Percentiles rank a stretch among this genome's conserved stretches.
phyloP scores from a whole-genome alignment of 2,329 filamentous ascomycete genomes.

The Hypoxylon sp. region DNA sequence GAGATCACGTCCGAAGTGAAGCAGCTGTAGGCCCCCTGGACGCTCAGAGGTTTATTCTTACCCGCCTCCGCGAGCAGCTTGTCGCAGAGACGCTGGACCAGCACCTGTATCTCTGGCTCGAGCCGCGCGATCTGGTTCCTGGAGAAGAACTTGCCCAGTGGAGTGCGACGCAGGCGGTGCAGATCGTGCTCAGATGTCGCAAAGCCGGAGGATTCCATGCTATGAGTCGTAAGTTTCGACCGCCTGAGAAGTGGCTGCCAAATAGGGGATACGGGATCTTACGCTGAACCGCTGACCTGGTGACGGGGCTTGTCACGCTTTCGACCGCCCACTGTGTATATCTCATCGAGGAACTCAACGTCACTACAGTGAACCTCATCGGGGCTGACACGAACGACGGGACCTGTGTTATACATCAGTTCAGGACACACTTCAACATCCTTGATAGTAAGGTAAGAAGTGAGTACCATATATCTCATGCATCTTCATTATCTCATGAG shows the following conservation, averaged over 20 bases:
- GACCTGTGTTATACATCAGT: slow-evolving; percentile 31
- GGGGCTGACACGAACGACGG: slow-evolving; percentile 40
- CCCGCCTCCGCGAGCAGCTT: slow-evolving; percentile 46
- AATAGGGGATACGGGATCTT: slow-evolving; percentile 7
- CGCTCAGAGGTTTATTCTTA: slow-evolving; percentile 24
- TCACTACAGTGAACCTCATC: slow-evolving; percentile 42
- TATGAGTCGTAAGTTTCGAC: slow-evolving; percentile 11
- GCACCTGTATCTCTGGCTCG: slow-evolving; percentile 50
- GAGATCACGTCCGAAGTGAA: slow-evolving; percentile 47
- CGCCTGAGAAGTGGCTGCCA: not conserved
- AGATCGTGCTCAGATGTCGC: slow-evolving; percentile 49
- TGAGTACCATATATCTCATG: slow-evolving; percentile 43
- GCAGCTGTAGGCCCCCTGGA: slow-evolving; percentile 43
- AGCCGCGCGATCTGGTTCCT: slow-evolving; percentile 51
- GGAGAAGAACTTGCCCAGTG: slow-evolving; percentile 55
- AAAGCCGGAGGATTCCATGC: slow-evolving; percentile 37
- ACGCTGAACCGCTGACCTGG: slow-evolving; percentile 31
- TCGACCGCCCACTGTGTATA: slow-evolving; percentile 32
- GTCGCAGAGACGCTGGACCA: slow-evolving; percentile 51
- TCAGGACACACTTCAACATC: not conserved
- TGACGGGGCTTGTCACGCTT: slow-evolving; percentile 39
- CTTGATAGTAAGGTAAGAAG: not conserved
- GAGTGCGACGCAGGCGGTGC: slow-evolving; percentile 49
- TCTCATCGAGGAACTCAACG: slow-evolving; percentile 32
- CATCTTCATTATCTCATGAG: slow-evolving; percentile 38